phyloP scores from a whole-genome alignment of 768 basidiomycete species.

The Gymnopilus junonius region DNA sequence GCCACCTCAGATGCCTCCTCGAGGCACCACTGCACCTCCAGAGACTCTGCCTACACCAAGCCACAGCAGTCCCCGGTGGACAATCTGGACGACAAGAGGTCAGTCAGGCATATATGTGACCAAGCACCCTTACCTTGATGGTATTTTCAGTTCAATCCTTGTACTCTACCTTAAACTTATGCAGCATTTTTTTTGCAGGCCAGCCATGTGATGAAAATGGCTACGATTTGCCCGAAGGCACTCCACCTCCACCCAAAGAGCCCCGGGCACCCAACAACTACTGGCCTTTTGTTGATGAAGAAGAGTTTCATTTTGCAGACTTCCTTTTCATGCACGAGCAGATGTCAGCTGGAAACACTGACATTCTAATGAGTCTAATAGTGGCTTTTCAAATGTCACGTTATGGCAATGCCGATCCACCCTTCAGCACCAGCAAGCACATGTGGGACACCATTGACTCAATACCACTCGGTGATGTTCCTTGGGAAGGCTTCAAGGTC shows the following conservation, averaged over 20 bases:
- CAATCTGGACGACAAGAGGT: no score
- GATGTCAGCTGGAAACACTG: constrained; percentile 22
- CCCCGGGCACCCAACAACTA: not conserved
- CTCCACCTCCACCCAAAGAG: not conserved
- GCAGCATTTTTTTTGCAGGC: not conserved
- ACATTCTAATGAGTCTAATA: constrained; percentile 27
- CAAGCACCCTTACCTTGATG: not conserved
- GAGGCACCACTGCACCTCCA: no score
- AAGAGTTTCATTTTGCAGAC: constrained; percentile 17
- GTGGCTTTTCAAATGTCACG: not conserved
- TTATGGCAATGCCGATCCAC: not conserved
- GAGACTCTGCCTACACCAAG: no score
- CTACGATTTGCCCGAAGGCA: not conserved
- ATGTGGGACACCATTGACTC: not conserved
- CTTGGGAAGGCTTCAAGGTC: constrained; percentile 5
- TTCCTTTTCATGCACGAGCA: constrained; percentile 17
- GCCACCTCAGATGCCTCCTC: no score
- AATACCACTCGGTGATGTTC: not conserved
- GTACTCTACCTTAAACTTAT: no score
- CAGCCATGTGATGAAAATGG: not conserved
- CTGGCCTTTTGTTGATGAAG: not conserved
- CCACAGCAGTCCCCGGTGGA: no score
- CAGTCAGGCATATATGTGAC: not conserved
- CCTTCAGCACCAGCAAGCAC: not conserved
- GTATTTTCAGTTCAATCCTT: not conserved